These are phyloP conservation scores for Parastagonospora nodorum DNA, from an alignment of 2,329 filamentous ascomycete genomes.

Conservation along the genomic window DNA sequence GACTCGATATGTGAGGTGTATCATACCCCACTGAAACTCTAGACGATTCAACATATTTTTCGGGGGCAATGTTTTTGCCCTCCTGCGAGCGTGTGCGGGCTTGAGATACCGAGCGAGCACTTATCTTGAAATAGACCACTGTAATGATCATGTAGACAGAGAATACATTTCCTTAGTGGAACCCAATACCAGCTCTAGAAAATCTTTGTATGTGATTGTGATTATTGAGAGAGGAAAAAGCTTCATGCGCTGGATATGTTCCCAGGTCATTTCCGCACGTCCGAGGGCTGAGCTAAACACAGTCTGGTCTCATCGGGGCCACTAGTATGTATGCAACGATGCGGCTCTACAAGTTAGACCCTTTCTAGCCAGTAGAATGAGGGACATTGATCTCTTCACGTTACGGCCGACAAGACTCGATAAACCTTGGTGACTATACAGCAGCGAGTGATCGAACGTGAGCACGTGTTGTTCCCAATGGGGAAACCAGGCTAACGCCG, in stretches of 20 bases:
- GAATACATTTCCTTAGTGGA: not conserved
- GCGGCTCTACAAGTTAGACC: not conserved
- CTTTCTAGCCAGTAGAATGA: no score
- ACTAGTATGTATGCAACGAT: not conserved
- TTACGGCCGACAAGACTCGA: no score
- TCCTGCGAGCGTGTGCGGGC: not conserved
- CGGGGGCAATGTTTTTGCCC: not conserved
- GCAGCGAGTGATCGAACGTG: not conserved
- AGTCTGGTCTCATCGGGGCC: not conserved
- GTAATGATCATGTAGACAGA: not conserved
- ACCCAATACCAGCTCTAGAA: not conserved
- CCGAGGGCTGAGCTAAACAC: not conserved
- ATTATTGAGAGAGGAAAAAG: no score
- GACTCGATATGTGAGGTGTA: not conserved
- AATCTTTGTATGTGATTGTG: not conserved
- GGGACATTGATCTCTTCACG: no score
- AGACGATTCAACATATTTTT: constrained; percentile 6
- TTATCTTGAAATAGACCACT: constrained; percentile 7
- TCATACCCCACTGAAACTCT: not conserved
- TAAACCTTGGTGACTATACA: no score
- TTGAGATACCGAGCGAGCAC: not conserved
- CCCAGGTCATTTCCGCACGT: not conserved
- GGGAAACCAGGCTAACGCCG: not conserved
- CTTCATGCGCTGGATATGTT: no score
- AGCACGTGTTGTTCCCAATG: not conserved